A percentile compares a stretch with the other conserved stretches of the same genome.
Evolutionary conservation across 805 yeast species (phyloP).

Genomic region (Pichia phayaonensis): DNA sequence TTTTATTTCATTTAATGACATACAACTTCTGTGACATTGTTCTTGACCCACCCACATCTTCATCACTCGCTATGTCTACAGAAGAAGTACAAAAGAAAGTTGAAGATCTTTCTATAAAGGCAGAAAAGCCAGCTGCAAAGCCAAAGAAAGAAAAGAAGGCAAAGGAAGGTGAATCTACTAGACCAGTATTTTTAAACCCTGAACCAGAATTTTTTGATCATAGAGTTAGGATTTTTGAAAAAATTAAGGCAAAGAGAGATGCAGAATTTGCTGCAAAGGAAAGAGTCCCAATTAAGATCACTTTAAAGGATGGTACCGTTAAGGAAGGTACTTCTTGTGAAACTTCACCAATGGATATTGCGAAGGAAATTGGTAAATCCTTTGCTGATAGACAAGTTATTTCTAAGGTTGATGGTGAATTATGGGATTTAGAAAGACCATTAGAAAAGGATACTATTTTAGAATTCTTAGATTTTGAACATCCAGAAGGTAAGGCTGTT

Average conservation of each 20-base stretch:
- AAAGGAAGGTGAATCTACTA: constrained; percentile 28
- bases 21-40: background rate
- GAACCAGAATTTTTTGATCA: constrained; percentile 79
- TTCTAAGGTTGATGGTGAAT: constrained; percentile 78
- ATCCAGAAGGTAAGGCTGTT: constrained; percentile 90
- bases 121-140: constrained; percentile 6
- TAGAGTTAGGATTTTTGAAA: constrained; percentile 72
- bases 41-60: background rate
- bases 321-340: constrained; percentile 81
- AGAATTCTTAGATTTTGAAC: constrained; percentile 84
- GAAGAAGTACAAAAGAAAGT: constrained; percentile 44
- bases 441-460: constrained; percentile 63
- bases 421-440: constrained; percentile 96
- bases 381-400: constrained; percentile 85
- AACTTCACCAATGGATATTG: constrained; percentile 83
- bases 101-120: constrained; percentile 34
- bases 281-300: constrained; percentile 57
- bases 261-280: constrained; percentile 58
- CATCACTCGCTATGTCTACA: constrained; percentile 16
- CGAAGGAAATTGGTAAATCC: constrained; percentile 76
- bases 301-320: constrained; percentile 78
- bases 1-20: background rate
- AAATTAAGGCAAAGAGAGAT: constrained; percentile 70
- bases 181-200: constrained; percentile 52
- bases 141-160: constrained; percentile 22